A percentile compares a stretch with the other conserved stretches of the same genome.
phyloP scores from a whole-genome alignment of 163 green algal genomes.

The Picocystis sp. region DNA sequence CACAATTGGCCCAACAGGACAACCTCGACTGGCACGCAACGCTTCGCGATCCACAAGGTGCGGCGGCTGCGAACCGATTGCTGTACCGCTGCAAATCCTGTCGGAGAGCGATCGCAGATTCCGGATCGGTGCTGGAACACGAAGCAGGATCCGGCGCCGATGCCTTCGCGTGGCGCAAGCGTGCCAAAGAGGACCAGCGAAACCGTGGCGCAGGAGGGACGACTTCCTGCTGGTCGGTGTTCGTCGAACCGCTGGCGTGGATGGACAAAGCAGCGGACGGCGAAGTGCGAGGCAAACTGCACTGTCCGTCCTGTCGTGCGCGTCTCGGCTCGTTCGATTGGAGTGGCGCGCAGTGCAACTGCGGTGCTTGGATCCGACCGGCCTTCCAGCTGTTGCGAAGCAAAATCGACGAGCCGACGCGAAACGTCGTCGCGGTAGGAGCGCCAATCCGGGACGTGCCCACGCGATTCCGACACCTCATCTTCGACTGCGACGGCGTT shows the following conservation, averaged over 20 bases:
- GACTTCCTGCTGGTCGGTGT: slow-evolving; percentile 28
- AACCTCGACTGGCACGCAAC: no score
- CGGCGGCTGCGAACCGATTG: no score
- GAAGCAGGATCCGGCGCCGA: no score
- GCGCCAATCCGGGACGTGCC: not conserved
- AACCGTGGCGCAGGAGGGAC: no score
- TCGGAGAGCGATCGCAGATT: no score
- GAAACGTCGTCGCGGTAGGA: not conserved
- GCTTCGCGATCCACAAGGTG: no score
- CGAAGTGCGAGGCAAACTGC: slow-evolving; percentile 50
- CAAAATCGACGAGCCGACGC: slow-evolving; percentile 30
- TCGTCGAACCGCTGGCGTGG: slow-evolving; percentile 63
- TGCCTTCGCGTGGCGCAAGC: no score
- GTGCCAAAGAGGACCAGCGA: no score
- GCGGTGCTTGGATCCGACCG: slow-evolving; percentile 50
- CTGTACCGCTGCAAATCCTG: no score
- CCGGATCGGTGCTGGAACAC: no score
- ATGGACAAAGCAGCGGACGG: slow-evolving; percentile 35
- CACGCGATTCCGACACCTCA: slow-evolving; percentile 17
- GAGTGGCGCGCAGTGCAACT: slow-evolving; percentile 54
- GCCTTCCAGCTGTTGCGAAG: slow-evolving; percentile 59
- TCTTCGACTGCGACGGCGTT: slow-evolving; percentile 68
- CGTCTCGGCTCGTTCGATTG: slow-evolving; percentile 73
- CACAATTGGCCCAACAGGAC: no score
- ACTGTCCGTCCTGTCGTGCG: slow-evolving; percentile 55